A percentile compares a stretch with the other conserved stretches of the same genome.
Conservation (phyloP, 2,329 filamentous ascomycete species). For the Triangularia setosa region DNA sequence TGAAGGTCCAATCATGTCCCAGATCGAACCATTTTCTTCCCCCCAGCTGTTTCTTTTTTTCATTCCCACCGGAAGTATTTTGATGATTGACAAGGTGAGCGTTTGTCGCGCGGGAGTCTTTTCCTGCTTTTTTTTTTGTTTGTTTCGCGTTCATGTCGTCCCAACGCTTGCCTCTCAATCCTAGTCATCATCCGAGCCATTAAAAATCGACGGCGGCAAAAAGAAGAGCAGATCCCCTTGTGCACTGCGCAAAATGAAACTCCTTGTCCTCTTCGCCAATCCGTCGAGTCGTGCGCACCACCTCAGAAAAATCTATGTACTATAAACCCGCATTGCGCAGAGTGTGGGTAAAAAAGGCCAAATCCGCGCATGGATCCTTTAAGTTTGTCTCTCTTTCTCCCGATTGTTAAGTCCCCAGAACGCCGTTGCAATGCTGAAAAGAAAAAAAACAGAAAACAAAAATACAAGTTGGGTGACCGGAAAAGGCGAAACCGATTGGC, state of each 20-base stretch:
- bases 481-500: slow-evolving; percentile 17
- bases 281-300: slow-evolving; percentile 11
- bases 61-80: background rate
- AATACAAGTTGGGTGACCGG: slow-evolving; percentile 32
- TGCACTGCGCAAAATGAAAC: background rate
- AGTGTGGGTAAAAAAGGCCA: background rate
- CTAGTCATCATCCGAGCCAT: background rate
- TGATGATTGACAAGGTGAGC: background rate
- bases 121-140: background rate
- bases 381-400: slow-evolving; percentile 29
- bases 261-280: background rate
- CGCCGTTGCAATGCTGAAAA: slow-evolving; percentile 56
- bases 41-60: background rate
- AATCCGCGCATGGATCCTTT: slow-evolving; percentile 3
- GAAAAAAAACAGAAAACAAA: slow-evolving; percentile 26
- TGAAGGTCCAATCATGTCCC: background rate
- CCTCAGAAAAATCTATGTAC: slow-evolving; percentile 14
- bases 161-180: background rate
- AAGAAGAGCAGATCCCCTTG: background rate
- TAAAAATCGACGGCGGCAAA: background rate
- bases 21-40: background rate
- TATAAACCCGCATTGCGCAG: background rate
- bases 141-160: background rate
- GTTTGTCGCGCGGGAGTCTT: background rate
- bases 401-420: slow-evolving; percentile 35